A percentile compares a stretch with the other conserved stretches of the same genome.
These are phyloP conservation scores for Aethionema arabicum DNA, from an alignment of 345 rosid genomes.

Conservation along the genomic window DNA sequence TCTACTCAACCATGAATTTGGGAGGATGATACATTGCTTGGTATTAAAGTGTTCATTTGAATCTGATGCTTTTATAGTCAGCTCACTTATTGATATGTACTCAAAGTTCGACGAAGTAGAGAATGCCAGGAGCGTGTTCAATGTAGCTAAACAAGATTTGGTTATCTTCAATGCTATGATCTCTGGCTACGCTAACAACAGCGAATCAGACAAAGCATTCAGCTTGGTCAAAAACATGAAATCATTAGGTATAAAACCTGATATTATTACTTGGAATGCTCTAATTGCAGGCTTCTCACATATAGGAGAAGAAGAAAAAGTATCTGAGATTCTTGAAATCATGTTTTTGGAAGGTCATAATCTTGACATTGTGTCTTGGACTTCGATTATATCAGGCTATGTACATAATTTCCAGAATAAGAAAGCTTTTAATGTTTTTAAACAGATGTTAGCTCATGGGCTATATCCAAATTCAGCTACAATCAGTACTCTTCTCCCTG, in stretches of 20 bases:
- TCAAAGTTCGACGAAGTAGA: constrained; percentile 54
- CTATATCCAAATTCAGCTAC: constrained; percentile 59
- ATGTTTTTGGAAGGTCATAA: constrained; percentile 52
- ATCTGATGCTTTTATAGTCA: constrained; percentile 54
- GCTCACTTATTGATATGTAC: constrained; percentile 79
- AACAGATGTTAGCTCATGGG: constrained; percentile 55
- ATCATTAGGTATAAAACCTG: constrained; percentile 45
- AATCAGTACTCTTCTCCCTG: constrained; percentile 69
- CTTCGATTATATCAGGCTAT: constrained; percentile 71
- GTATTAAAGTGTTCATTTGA: constrained; percentile 49
- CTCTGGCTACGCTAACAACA: constrained; percentile 60
- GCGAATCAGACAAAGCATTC: constrained; percentile 49
- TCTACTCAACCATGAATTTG: constrained; percentile 45
- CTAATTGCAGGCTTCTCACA: constrained; percentile 66
- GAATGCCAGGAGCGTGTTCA: constrained; percentile 51
- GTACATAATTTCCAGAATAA: constrained; percentile 58
- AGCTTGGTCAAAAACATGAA: constrained; percentile 50
- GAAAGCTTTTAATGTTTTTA: constrained; percentile 60
- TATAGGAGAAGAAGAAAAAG: constrained; percentile 48
- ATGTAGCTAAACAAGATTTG: constrained; percentile 55
- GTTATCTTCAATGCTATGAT: constrained; percentile 70
- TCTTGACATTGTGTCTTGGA: constrained; percentile 83
- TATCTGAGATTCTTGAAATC: constrained; percentile 43
- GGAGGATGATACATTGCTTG: constrained; percentile 57
- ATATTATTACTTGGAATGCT: constrained; percentile 70